These are phyloP conservation scores for Cladobotryum protrusum DNA, from an alignment of 2,329 filamentous ascomycete genomes.

Conservation along the genomic window DNA sequence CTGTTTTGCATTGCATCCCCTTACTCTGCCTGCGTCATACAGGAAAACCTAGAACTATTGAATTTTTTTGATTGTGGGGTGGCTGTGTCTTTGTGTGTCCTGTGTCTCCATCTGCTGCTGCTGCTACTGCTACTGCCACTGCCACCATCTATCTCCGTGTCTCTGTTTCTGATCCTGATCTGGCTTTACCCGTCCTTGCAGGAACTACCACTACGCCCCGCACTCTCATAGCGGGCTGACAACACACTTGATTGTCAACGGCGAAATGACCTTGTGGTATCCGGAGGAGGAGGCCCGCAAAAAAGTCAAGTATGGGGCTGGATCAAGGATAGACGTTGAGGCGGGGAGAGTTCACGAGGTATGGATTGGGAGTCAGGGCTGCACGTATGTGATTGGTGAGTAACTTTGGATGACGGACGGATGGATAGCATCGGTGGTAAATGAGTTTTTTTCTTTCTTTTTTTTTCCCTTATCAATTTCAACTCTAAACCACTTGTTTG, in stretches of 20 bases:
- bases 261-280: conserved; percentile 61
- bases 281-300: conserved; percentile 49
- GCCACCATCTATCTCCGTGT: no score
- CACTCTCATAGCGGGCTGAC: conserved; percentile 60
- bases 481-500: no score
- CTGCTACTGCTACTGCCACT: no score
- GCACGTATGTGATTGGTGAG: conserved; percentile 61
- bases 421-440: no score
- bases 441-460: no score
- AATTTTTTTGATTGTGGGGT: neutral
- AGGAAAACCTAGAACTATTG: no score
- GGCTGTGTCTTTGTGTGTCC: conserved; percentile 7
- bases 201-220: conserved; percentile 61
- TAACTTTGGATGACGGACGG: neutral
- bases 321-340: conserved; percentile 60
- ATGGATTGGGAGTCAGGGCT: conserved; percentile 60
- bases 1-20: neutral
- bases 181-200: conserved; percentile 25
- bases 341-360: conserved; percentile 61
- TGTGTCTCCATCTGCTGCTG: no score
- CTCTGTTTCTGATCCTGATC: no score
- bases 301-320: conserved; percentile 54
- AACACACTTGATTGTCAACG: conserved; percentile 62
- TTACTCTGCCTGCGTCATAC: neutral
- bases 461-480: no score